These are phyloP conservation scores for Globisporangium camurandrum DNA, from an alignment of 352 stramenopile genomes.

Conservation along the genomic window DNA sequence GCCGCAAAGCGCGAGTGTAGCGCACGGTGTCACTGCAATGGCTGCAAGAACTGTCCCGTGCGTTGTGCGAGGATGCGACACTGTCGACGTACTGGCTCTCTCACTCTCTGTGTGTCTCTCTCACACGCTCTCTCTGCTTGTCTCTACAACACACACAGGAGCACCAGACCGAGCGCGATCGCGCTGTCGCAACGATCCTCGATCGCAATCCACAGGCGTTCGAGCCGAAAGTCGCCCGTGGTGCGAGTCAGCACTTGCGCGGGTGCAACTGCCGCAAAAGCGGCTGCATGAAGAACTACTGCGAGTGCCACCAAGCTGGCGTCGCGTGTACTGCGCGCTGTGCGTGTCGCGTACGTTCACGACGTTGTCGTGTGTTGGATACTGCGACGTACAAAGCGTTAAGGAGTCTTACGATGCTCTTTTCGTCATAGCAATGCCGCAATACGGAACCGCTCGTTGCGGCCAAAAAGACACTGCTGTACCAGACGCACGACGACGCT, in stretches of 20 bases:
- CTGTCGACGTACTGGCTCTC: not conserved
- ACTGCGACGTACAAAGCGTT: too few relatives aligned
- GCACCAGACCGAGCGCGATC: conserved; percentile 52
- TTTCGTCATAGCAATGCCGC: conserved; percentile 29
- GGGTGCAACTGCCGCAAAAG: conserved; percentile 96
- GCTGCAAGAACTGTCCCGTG: conserved; percentile 67
- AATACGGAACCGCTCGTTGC: conserved; percentile 66
- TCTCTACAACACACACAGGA: conserved; percentile 10
- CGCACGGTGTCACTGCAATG: conserved; percentile 67
- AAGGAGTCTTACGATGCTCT: conserved; percentile 2
- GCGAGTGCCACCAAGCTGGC: conserved; percentile 92
- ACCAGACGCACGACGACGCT: conserved; percentile 18
- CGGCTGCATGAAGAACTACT: conserved; percentile 97
- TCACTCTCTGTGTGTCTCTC: not conserved
- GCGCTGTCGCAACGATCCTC: conserved; percentile 85
- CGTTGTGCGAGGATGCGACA: too few relatives aligned
- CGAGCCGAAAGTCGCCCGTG: conserved; percentile 88
- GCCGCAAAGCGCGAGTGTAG: conserved; percentile 62
- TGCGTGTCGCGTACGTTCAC: conserved; percentile 66
- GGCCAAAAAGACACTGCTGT: conserved; percentile 63
- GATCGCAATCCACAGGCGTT: conserved; percentile 92
- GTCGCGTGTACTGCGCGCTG: conserved; percentile 77
- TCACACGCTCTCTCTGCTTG: not conserved
- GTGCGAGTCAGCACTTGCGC: conserved; percentile 80
- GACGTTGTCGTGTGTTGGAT: not conserved